A percentile compares a stretch with the other conserved stretches of the same genome.
Evolutionary conservation across 305 asterid genomes (phyloP).

Genomic region (Fraxinus nigra): DNA sequence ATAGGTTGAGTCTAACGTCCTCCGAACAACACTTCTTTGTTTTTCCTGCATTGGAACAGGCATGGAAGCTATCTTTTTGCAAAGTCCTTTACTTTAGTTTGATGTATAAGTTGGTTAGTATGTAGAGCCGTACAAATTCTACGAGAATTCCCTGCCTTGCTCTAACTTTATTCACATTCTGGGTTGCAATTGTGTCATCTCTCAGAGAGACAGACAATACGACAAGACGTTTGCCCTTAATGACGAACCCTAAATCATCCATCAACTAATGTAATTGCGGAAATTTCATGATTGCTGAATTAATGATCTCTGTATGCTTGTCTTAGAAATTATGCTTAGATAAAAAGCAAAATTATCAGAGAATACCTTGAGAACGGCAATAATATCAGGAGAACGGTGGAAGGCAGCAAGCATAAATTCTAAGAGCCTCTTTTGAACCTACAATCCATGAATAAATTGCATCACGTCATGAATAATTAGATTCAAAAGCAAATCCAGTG

Average conservation of each 20-base stretch:
- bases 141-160: background rate
- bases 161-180: background rate
- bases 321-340: constrained; percentile 5
- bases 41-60: background rate
- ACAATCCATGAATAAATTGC: constrained; percentile 26
- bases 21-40: background rate
- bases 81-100: background rate
- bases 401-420: constrained; percentile 88
- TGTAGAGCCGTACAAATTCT: background rate
- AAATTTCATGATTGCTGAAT: background rate
- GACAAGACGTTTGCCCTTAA: background rate
- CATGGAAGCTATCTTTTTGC: background rate
- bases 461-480: constrained; percentile 23
- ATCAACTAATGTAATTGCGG: background rate
- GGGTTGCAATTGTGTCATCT: background rate
- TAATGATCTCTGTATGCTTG: background rate
- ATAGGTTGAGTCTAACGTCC: background rate
- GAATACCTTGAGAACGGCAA: constrained; percentile 82
- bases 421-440: constrained; percentile 74
- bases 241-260: background rate
- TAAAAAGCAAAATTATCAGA: constrained; percentile 5
- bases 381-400: constrained; percentile 71
- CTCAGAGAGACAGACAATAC: background rate
- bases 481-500: constrained; percentile 12
- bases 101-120: background rate